Conservation (phyloP, 768 basidiomycete genomes). For the Suillus plorans region DNA sequence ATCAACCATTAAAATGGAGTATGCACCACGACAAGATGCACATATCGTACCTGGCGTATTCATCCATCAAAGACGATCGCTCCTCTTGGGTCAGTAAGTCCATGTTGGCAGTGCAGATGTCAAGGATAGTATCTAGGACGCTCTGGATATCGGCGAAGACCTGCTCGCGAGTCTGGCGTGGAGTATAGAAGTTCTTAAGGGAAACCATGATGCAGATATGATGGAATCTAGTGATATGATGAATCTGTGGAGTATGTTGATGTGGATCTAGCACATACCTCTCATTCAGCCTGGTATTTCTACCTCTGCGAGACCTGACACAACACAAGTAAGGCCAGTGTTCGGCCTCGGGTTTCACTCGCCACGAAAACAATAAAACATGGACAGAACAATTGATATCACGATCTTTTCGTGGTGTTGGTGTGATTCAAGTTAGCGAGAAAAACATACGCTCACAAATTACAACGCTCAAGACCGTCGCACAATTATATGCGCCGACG, state of each 20-base stretch:
- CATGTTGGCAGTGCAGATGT: background rate
- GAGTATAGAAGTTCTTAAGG: background rate
- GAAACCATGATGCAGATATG: background rate
- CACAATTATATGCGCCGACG: no score
- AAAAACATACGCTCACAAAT: no score
- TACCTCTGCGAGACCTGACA: background rate
- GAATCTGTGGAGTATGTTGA: background rate
- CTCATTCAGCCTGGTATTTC: background rate
- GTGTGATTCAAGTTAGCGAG: no score
- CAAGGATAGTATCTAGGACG: background rate
- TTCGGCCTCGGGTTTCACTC: background rate
- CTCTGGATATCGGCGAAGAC: background rate
- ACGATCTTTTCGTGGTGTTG: no score
- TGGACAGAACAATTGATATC: no score
- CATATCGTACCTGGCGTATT: background rate
- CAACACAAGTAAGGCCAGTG: background rate
- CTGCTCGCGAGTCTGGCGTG: background rate
- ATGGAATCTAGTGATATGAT: background rate
- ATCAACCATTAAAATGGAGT: background rate
- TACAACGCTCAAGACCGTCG: no score
- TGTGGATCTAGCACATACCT: background rate
- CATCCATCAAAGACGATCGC: background rate
- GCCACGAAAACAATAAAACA: no score
- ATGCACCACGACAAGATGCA: background rate
- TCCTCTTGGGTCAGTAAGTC: background rate